Evolutionary conservation across 2,329 filamentous ascomycete genomes (phyloP).

Genomic region (Pochonia chlamydosporia): DNA sequence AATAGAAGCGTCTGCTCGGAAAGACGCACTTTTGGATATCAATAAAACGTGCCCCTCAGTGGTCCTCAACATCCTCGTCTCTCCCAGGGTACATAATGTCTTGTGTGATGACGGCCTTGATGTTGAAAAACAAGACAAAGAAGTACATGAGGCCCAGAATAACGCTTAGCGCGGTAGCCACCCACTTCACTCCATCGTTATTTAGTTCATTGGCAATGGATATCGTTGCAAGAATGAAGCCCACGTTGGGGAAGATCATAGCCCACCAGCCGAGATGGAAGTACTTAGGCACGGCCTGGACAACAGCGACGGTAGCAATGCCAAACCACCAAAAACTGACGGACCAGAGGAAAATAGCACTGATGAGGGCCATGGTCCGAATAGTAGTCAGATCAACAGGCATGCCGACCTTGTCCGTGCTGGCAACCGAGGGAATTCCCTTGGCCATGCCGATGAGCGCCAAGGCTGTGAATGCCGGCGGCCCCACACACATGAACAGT

Average conservation of each 20-base stretch:
- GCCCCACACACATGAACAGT: slow-evolving; percentile 72
- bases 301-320: slow-evolving; percentile 28
- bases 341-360: slow-evolving; percentile 58
- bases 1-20: background rate
- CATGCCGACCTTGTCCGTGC: slow-evolving; percentile 30
- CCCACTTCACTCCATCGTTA: slow-evolving; percentile 39
- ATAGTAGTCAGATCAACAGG: slow-evolving; percentile 40
- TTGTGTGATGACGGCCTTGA: slow-evolving; percentile 42
- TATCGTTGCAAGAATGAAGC: slow-evolving; percentile 52
- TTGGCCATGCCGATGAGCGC: slow-evolving; percentile 63
- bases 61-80: slow-evolving; percentile 47
- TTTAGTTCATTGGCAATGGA: slow-evolving; percentile 43
- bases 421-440: slow-evolving; percentile 24
- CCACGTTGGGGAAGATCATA: slow-evolving; percentile 56
- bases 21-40: background rate
- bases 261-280: slow-evolving; percentile 62
- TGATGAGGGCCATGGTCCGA: slow-evolving; percentile 39
- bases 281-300: slow-evolving; percentile 35
- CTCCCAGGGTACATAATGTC: slow-evolving; percentile 51
- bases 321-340: slow-evolving; percentile 54
- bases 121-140: slow-evolving; percentile 36
- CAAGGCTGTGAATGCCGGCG: slow-evolving; percentile 64
- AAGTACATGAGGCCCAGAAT: slow-evolving; percentile 33
- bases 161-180: slow-evolving; percentile 45
- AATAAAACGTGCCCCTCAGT: slow-evolving; percentile 7